Conservation (phyloP, 2,329 filamentous ascomycete genomes). For the Hysterium pulicare region DNA sequence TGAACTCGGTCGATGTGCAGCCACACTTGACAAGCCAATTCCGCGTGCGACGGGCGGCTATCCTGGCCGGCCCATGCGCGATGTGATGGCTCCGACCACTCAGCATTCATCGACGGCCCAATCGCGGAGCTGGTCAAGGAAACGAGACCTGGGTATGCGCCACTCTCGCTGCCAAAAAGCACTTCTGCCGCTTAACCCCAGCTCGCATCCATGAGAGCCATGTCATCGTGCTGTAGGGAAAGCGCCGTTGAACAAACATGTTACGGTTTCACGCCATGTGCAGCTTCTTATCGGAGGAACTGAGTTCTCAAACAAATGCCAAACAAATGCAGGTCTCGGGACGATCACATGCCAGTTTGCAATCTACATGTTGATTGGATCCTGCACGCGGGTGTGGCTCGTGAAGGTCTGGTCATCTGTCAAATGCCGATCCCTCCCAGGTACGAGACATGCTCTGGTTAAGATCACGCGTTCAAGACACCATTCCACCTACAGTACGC, state of each 20-base stretch:
- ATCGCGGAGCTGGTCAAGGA: conserved; percentile 6
- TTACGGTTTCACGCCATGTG: neutral
- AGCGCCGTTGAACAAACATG: neutral
- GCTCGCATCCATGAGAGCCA: neutral
- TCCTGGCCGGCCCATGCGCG: conserved; percentile 8
- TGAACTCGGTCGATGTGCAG: conserved; percentile 11
- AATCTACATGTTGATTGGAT: neutral
- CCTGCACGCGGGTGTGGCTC: neutral
- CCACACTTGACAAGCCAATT: conserved; percentile 16
- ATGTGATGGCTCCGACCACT: conserved; percentile 19
- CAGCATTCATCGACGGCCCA: conserved; percentile 15
- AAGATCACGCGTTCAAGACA: neutral
- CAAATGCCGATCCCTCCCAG: neutral
- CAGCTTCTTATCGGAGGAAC: neutral
- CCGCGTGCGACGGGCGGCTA: conserved; percentile 23
- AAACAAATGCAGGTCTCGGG: neutral
- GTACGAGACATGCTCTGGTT: neutral
- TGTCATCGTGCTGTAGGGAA: neutral
- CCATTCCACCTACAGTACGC: neutral
- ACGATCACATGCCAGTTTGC: neutral
- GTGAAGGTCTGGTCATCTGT: neutral
- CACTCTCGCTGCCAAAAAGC: neutral
- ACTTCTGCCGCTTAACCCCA: conserved; percentile 2
- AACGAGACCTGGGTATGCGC: neutral
- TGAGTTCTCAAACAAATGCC: neutral